A percentile compares a stretch with the other conserved stretches of the same genome.
Evolutionary conservation across 2,329 filamentous ascomycete species (phyloP).

Genomic region (Basipetospora chlamydospora): DNA sequence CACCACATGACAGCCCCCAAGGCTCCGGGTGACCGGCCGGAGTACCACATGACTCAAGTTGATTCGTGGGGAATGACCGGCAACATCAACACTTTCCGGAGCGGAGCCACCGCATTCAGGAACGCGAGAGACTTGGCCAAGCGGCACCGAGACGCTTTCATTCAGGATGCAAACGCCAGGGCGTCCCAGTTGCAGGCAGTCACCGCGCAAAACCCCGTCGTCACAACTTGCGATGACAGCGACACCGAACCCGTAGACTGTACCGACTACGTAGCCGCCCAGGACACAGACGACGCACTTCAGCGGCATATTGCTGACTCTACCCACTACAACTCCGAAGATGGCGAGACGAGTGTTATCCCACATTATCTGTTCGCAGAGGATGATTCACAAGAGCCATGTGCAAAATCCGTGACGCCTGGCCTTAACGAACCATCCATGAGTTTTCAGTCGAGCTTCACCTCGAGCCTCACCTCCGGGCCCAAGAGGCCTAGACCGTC

Average conservation of each 20-base stretch:
- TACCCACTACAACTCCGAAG: constrained; percentile 5
- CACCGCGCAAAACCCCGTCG: neutral
- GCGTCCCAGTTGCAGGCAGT: constrained; percentile 1
- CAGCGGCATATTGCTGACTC: constrained; percentile 5
- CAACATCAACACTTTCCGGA: constrained; percentile 15
- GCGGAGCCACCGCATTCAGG: constrained; percentile 22
- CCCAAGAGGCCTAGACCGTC: constrained; percentile 6
- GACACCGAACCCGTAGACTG: constrained; percentile 1
- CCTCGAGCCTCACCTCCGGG: constrained; percentile 4
- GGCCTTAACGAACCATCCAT: constrained; percentile 4
- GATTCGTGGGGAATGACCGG: constrained; percentile 14
- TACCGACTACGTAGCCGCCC: constrained; percentile 2
- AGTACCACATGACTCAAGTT: constrained; percentile 27
- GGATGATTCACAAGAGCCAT: neutral
- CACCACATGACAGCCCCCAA: constrained; percentile 1
- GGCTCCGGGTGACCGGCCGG: constrained; percentile 11
- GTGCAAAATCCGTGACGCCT: neutral
- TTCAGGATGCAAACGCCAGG: constrained; percentile 15
- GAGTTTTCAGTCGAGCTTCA: constrained; percentile 8
- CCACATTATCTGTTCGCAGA: neutral
- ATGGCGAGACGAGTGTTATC: neutral
- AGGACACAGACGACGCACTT: constrained; percentile 5
- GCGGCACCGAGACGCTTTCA: constrained; percentile 20
- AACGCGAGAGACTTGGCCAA: constrained; percentile 24
- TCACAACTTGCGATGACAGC: neutral